phyloP scores from a whole-genome alignment of 345 rosid genomes.

The Cardamine occulta region DNA sequence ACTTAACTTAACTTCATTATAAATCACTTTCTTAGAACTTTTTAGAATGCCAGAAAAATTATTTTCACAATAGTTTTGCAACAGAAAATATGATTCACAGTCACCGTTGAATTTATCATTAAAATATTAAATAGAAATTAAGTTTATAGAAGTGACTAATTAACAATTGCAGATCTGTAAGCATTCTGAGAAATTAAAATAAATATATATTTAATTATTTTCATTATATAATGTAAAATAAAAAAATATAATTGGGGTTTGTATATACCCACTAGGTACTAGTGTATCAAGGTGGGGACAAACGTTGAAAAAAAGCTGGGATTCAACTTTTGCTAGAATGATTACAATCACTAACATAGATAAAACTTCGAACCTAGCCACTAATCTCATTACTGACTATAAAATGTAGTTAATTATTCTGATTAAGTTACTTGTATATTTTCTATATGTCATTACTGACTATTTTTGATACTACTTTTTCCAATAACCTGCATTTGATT shows the following conservation, averaged over 20 bases:
- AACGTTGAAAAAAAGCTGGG: slow-evolving; percentile 33
- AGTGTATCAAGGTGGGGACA: slow-evolving; percentile 36
- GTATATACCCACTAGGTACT: slow-evolving; percentile 31
- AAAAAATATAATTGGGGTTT: not conserved
- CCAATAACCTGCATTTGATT: too few relatives aligned
- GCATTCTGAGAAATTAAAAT: too few relatives aligned
- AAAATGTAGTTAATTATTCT: not conserved
- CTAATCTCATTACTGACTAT: slow-evolving; percentile 30
- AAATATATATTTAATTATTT: too few relatives aligned
- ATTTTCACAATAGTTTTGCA: too few relatives aligned
- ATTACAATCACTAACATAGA: slow-evolving; percentile 34
- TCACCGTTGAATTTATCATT: too few relatives aligned
- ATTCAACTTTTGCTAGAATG: slow-evolving; percentile 36
- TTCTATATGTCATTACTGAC: not conserved
- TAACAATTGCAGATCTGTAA: not conserved
- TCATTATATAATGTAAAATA: not conserved
- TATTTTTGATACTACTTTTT: too few relatives aligned
- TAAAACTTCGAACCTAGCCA: slow-evolving; percentile 26
- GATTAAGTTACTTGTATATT: not conserved
- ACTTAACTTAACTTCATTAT: too few relatives aligned
- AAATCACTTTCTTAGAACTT: too few relatives aligned
- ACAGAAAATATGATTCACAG: not conserved
- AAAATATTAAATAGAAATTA: not conserved
- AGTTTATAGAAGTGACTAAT: not conserved
- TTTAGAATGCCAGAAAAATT: too few relatives aligned